A percentile compares a stretch with the other conserved stretches of the same genome.
Conservation (phyloP, 257 asterid species). For the Solanum bulbocastanum region DNA sequence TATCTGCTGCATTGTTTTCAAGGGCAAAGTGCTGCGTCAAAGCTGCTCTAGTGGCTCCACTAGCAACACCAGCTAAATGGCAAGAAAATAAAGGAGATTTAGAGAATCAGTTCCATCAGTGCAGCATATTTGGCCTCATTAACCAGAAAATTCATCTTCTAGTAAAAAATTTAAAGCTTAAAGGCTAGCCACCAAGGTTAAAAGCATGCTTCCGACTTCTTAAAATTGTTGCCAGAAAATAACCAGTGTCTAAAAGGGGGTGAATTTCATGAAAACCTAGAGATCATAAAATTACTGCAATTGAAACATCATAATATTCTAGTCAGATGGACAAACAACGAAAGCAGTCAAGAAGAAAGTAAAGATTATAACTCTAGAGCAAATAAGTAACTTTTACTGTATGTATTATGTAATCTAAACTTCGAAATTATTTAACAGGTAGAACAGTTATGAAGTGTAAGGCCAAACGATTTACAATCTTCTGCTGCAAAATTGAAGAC, state of each 20-base stretch:
- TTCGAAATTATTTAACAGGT: neutral
- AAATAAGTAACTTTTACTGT: neutral
- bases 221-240: neutral
- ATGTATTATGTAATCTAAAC: neutral
- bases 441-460: neutral
- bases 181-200: neutral
- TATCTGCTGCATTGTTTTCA: conserved; percentile 94
- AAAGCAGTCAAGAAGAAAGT: neutral
- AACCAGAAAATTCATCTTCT: neutral
- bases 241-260: neutral
- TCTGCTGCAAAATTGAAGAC: neutral
- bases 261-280: neutral
- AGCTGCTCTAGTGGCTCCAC: conserved; percentile 99
- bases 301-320: neutral
- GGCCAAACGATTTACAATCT: neutral
- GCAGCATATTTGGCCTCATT: neutral
- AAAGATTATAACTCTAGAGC: neutral
- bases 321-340: neutral
- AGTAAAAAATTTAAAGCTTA: neutral
- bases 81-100: conserved; percentile 7
- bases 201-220: neutral
- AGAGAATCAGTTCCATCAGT: neutral
- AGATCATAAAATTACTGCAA: neutral
- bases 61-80: conserved; percentile 89
- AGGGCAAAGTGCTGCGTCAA: conserved; percentile 97